Evolutionary conservation across 176 grass and related monocot species (phyloP).

Genomic region (Triticum dicoccoides): DNA sequence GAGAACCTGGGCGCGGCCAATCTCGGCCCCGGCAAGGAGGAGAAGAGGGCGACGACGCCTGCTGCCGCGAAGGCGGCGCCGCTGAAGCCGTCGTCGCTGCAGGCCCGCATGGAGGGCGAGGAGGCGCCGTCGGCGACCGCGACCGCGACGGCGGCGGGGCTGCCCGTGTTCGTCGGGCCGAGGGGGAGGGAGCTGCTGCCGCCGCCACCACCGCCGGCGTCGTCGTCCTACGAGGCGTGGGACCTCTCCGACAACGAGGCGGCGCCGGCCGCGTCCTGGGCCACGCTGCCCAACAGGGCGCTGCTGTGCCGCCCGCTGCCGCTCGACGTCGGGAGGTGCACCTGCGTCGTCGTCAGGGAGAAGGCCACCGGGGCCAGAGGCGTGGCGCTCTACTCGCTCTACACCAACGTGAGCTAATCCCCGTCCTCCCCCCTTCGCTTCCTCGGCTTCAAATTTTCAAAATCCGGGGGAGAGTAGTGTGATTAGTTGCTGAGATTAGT

Average conservation of each 20-base stretch:
- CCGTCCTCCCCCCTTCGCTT: neutral
- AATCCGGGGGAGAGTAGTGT: neutral
- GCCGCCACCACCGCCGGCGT: conserved; percentile 27
- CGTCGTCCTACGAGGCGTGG: conserved; percentile 78
- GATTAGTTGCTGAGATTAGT: neutral
- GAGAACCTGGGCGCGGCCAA: conserved; percentile 40
- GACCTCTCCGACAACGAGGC: conserved; percentile 89
- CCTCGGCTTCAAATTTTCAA: neutral
- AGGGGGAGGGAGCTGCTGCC: conserved; percentile 52
- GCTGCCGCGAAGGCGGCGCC: neutral
- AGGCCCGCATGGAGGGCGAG: conserved; percentile 64
- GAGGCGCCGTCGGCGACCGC: neutral
- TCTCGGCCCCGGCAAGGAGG: neutral
- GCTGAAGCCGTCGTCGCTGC: conserved; percentile 68
- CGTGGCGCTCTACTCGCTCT: conserved; percentile 76
- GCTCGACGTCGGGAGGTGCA: conserved; percentile 82
- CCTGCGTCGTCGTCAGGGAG: conserved; percentile 87
- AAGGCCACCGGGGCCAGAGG: conserved; percentile 44
- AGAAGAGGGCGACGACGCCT: neutral
- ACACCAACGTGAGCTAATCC: conserved; percentile 68
- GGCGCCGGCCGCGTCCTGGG: conserved; percentile 83
- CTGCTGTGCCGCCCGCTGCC: conserved; percentile 81
- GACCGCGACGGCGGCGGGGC: neutral
- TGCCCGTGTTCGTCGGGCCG: conserved; percentile 18
- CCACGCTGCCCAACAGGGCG: conserved; percentile 88